Conservation (phyloP, 148 eudicot genomes). For the Silene latifolia region DNA sequence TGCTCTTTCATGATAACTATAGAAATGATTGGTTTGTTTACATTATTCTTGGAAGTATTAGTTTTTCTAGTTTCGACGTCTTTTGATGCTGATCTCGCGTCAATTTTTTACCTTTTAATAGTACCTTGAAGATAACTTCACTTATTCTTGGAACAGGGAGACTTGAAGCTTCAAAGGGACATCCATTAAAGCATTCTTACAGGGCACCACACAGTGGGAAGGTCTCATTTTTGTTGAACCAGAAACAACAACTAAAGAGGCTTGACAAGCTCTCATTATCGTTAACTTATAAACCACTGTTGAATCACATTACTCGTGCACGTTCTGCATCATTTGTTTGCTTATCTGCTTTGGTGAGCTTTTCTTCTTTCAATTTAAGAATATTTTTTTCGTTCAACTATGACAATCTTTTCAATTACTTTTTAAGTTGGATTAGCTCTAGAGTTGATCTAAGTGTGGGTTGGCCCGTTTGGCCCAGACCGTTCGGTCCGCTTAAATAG, state of each 20-base stretch:
- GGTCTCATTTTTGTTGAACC: slow-evolving; percentile 7
- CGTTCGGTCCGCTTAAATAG: too few species aligned
- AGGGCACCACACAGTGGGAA: slow-evolving; percentile 8
- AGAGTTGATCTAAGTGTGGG: too few species aligned
- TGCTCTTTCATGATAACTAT: too few species aligned
- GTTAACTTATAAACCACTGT: slow-evolving; percentile 12
- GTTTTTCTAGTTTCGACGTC: not conserved
- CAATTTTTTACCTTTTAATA: not conserved
- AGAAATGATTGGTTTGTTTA: too few species aligned
- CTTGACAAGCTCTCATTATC: slow-evolving; percentile 20
- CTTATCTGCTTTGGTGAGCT: slow-evolving; percentile 31
- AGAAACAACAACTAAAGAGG: slow-evolving; percentile 13
- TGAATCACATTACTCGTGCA: slow-evolving; percentile 6
- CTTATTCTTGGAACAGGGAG: slow-evolving; percentile 17
- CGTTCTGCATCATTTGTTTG: slow-evolving; percentile 26
- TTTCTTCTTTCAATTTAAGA: not conserved
- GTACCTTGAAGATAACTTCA: slow-evolving; percentile 1
- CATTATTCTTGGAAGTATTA: not conserved
- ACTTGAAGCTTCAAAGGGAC: slow-evolving; percentile 14
- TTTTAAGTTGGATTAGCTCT: not conserved
- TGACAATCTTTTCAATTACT: not conserved
- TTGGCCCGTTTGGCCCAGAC: too few species aligned
- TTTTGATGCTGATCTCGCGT: too few species aligned
- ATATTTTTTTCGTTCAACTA: not conserved
- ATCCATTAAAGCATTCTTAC: slow-evolving; percentile 12